Evolutionary conservation across 768 basidiomycete genomes (phyloP).

Genomic region (Termitomyces sp.): DNA sequence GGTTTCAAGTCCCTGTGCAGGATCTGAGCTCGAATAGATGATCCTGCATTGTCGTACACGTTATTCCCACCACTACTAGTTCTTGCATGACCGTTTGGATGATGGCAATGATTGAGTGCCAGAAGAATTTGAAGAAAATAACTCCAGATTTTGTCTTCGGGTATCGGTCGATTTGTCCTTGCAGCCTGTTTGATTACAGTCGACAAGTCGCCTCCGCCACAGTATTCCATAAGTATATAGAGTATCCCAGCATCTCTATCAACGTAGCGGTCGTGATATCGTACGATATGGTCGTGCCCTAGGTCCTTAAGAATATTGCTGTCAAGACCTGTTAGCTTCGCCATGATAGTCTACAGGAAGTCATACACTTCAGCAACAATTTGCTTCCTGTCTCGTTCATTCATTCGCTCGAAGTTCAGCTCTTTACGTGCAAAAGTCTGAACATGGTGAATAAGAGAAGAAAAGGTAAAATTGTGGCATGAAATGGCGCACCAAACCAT

Average conservation of each 20-base stretch:
- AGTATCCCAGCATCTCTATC: constrained; percentile 87
- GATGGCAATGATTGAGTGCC: constrained; percentile 91
- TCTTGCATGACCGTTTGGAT: constrained; percentile 58
- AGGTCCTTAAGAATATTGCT: constrained; percentile 97
- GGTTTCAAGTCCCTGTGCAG: constrained; percentile 96
- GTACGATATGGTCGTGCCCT: constrained; percentile 93
- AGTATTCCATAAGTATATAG: constrained; percentile 99
- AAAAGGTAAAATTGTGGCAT: constrained; percentile 1
- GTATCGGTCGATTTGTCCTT: constrained; percentile 64
- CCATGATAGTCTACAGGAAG: neutral
- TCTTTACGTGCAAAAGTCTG: constrained; percentile 90
- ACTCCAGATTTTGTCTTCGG: constrained; percentile 93
- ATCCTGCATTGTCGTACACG: constrained; percentile 34
- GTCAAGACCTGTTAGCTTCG: neutral
- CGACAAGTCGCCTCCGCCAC: constrained; percentile 93
- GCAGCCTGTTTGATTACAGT: constrained; percentile 76
- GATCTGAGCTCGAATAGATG: constrained; percentile 63
- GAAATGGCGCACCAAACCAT: constrained; percentile 62
- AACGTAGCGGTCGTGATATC: constrained; percentile 88
- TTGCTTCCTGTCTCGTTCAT: constrained; percentile 91
- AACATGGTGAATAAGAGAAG: neutral
- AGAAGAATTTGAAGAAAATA: constrained; percentile 92
- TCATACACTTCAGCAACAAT: constrained; percentile 97
- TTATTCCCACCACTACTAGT: constrained; percentile 31
- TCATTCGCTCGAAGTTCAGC: constrained; percentile 97